Evolutionary conservation across 805 yeast species (phyloP).

Genomic region (Zygosaccharomyces bailii): DNA sequence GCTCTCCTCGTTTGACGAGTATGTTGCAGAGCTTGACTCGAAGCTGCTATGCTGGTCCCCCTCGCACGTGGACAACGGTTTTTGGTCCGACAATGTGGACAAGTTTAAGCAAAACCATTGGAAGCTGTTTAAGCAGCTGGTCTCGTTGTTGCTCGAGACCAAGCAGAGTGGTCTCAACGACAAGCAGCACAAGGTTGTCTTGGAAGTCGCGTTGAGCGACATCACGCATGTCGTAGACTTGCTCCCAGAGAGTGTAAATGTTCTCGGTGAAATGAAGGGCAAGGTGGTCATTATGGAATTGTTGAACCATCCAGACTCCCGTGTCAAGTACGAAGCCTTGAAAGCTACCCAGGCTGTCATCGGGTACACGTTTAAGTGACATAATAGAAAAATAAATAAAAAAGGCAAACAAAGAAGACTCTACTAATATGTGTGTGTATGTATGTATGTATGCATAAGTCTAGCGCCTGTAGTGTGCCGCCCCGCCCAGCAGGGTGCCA

Average conservation of each 20-base stretch:
- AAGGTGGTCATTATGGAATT: slow-evolving; percentile 82
- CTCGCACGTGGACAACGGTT: slow-evolving; percentile 81
- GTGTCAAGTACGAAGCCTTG: slow-evolving; percentile 90
- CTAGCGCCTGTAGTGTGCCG: slow-evolving; percentile 1
- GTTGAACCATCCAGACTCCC: slow-evolving; percentile 75
- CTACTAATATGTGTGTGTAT: no score
- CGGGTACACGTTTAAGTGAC: slow-evolving; percentile 62
- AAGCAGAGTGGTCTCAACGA: slow-evolving; percentile 36
- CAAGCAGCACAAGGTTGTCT: slow-evolving; percentile 34
- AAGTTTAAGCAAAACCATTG: slow-evolving; percentile 76
- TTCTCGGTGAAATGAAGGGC: slow-evolving; percentile 53
- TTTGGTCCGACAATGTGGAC: slow-evolving; percentile 81
- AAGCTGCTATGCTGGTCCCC: slow-evolving; percentile 85
- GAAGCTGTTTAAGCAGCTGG: slow-evolving; percentile 62
- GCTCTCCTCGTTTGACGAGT: slow-evolving; percentile 91
- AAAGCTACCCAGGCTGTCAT: slow-evolving; percentile 93
- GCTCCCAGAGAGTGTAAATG: slow-evolving; percentile 57
- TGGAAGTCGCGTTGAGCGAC: slow-evolving; percentile 68
- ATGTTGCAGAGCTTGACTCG: slow-evolving; percentile 75
- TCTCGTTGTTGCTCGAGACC: slow-evolving; percentile 45
- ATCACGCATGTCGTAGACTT: slow-evolving; percentile 57
- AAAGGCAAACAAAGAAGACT: slow-evolving; percentile 2
- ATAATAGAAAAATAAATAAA: neutral
- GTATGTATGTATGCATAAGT: no score
- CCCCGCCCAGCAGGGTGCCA: slow-evolving; percentile 11